Evolutionary conservation across 306 rosid genomes (phyloP), one percentile per base, ranked within the genome.

Genomic region (Dryas drummondii): DNA sequence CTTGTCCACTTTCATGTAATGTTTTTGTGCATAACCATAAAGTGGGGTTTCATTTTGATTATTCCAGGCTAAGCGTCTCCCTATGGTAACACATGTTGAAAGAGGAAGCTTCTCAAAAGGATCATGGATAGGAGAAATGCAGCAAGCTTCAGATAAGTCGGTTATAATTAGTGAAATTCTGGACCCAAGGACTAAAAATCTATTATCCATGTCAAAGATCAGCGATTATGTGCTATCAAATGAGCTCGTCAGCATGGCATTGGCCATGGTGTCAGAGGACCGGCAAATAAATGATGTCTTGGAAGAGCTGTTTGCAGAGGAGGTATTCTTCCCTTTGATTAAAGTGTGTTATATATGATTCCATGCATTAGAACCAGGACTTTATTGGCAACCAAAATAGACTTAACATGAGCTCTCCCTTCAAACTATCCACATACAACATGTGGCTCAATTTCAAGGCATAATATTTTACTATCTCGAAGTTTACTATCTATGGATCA

Each of bases 61-160:
- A 74, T 84, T 66, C 53, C 86, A 93, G 98, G 97, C 94, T 67
- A 93, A 85, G 80, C 94, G 96, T 71, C 92, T 90, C 50, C 98
- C 98, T 42, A 81, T 80, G 92, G 83, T 72, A 57, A 76, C 86
- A 64, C 85, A 78, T 62, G 78, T 69, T 73, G 69, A 81, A 27
- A 86, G 87, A 70, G 93, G 94, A 77, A 89, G 90, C 84, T 86
- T 90, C 85, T 90, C 91, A 40, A 89, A 88, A 81, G 92, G 93
- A 66, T 93, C 98, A 70, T 93, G 98, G 94, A 93, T 90, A 42
- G 97, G 98, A 67, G 94, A 93, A 81, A 93, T 93, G 98, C 90
- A 90, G 84, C 94, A 90, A 79, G 98, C 96, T 78, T 90, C 97
- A 3, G 94, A 88, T 82, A 89, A 88, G 79, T 83, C 91, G 15